Base-by-base conservation (phyloP, 768 basidiomycete species). In the Porphyrellus cyaneotinctus region DNA sequence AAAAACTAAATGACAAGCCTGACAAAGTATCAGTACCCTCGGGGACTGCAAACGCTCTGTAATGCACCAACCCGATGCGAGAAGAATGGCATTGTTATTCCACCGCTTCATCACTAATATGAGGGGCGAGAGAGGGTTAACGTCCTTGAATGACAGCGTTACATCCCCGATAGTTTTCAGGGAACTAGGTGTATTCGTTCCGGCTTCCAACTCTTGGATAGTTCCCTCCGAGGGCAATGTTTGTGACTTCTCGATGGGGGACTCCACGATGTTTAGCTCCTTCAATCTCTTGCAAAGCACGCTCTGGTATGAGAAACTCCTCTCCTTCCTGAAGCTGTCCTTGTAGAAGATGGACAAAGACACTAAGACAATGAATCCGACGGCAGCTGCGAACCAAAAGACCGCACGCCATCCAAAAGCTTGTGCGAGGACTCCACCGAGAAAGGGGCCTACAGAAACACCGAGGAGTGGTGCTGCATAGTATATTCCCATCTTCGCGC, bases 241-340 rank as follows among this genome's bases (percentile, higher is more conserved):
- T 30, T 60, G 56, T 11, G 64, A 63, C 23, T 42, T 53, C 18
- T 39, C 36, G 17, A 23, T 12, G 20, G 38, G 12, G 1, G 39
- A 6, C 30, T 41, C 38, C 9, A 20, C 30, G 15, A 2, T 28
- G 28, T n/a, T 63, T n/a, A 45, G 54, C 14, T 65, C 67, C 39
- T 67, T 64, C 11, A 74, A 46, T 20, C 76, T 74, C 43, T 71
- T 71, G 55, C 74, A 77, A 47, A 89, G 70, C 1, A 84, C 80
- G 23, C 75, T 75, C 63, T 91, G 89, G 64, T 94, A 97, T 1
- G 81, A 78, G 15, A 87, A 68, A 50, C 91, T 93, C 44, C 93
- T 83, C 63, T 94, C 89, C 56, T 78, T 76, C 22, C 92, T 78
- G 70, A 88, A 95, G 0, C 87, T 91, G 62, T 95, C 91, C 54